Base-by-base conservation (phyloP, 352 stramenopile genomes). In the Saprolegnia parasitica region DNA sequence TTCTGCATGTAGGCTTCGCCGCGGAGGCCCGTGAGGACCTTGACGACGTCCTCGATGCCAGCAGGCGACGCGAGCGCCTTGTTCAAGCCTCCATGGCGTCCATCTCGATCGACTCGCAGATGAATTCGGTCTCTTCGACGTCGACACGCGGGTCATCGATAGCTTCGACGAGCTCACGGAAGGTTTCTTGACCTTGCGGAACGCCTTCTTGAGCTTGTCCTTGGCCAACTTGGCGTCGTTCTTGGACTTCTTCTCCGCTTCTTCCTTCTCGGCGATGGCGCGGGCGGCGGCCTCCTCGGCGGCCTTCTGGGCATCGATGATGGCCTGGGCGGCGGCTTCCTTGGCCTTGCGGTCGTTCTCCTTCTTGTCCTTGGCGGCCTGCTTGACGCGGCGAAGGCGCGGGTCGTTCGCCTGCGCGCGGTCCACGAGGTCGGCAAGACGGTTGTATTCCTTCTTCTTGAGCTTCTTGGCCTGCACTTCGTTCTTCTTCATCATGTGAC, bases 401-500 rank as follows among this genome's bases (percentile, higher is more conserved):
- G 86, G 86, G 61, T 93, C 86, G 29, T 75, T 78, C 26, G 86
- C 82, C 56, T 89, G 75, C 20, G 86, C 86, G 65, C 86, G 84
- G 77, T 93, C 86, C 49, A 93, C 84, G 16, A 93, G 78, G 70
- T 79, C 88, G 56, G 84, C 84, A 0, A 93, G 80, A 76, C 86
- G 86, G 18, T 78, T 78, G 77, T 93, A 93, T 76, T 93, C 86
- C 74, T 88, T 83, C 74, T 93, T 93, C 84, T 93, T 93, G 78
- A 88, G 89, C 81, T 93, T 93, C 83, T 93, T 93, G 60, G 83
- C 84, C 0, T 80, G 83, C 5, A 72, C 76, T 68, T 93, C 86
- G 76, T 93, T 93, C 80, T 93, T 93, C 80, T 93, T 93, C 58
- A 84, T 84, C 84, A 93, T 90, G 82, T 81, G 91, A 26, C 86